Evolutionary conservation across 2,329 filamentous ascomycete species (phyloP).

Genomic region (Fusarium marasasianum): DNA sequence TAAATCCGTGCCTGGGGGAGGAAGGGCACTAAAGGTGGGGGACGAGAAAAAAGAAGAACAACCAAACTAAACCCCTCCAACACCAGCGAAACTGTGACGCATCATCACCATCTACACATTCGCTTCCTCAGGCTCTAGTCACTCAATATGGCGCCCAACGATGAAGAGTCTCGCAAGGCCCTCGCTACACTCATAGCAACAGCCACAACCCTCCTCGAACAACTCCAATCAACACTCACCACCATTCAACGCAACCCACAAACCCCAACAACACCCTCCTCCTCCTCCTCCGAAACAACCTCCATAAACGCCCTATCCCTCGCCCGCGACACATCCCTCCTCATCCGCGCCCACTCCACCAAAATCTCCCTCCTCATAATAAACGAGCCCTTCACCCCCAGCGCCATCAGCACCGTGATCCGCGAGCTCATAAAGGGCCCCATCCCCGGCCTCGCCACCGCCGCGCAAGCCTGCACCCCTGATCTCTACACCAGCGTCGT

Average conservation of each 20-base stretch:
- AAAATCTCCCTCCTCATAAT: constrained; percentile 89
- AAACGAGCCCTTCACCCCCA: constrained; percentile 85
- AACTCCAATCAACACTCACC: constrained; percentile 55
- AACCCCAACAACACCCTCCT: constrained; percentile 12
- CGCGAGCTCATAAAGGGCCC: constrained; percentile 76
- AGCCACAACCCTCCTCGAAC: constrained; percentile 51
- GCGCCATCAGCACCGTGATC: constrained; percentile 76
- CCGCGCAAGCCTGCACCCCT: constrained; percentile 71
- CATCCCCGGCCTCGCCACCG: constrained; percentile 78
- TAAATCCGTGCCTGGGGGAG: constrained; percentile 5
- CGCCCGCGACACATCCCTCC: constrained; percentile 74
- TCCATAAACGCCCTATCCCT: constrained; percentile 70
- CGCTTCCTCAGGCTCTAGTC: neutral
- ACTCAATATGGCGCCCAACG: constrained; percentile 36
- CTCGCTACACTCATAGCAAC: constrained; percentile 53
- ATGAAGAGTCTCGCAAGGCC: constrained; percentile 46
- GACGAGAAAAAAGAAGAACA: constrained; percentile 26
- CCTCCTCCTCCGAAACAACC: constrained; percentile 17
- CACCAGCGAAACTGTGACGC: constrained; percentile 16
- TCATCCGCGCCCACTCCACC: constrained; percentile 84
- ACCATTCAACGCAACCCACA: constrained; percentile 48
- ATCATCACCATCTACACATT: neutral
- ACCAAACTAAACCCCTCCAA: constrained; percentile 37
- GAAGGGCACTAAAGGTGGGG: constrained; percentile 34
- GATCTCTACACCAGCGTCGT: constrained; percentile 70